Base-by-base conservation (phyloP, 2,329 filamentous ascomycete genomes). In the Pseudogymnoascus sp. region DNA sequence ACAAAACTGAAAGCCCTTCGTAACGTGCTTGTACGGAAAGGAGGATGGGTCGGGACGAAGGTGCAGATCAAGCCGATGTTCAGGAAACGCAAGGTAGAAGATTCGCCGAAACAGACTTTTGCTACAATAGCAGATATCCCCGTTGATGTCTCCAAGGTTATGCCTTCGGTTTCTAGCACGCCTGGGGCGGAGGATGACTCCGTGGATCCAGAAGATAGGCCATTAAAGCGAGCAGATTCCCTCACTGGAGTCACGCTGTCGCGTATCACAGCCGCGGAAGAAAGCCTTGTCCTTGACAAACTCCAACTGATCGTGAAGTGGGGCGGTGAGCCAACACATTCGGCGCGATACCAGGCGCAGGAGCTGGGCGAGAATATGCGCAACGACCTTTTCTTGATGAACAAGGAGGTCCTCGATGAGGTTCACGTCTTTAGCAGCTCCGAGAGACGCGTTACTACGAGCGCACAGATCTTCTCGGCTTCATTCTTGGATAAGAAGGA, bases 31-130 rank as follows among this genome's bases (percentile, higher is more conserved):
- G 86, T 90, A 42, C 95, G 94, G 76, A 99, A 99, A 74, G 92
- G 92, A 1, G 87, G 86, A 18, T 97, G 93, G 89, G 87, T 92
- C 3, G 94, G 94, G 0, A 99, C 94, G 1, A 99, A 99, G 74
- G 92, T 99, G 1, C 94, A 99, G 75, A 97, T 99, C 73, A 99
- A 99, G 75, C 94, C 94, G 8, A 96, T 99, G 92, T 99, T 99
- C 75, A 87, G 92, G 60, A 96, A 93, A 77, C 87, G 91, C 70
- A 90, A 86, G 70, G 83, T 86, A 2, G 84, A 89, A 59, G 84
- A 87, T 66, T 72, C 77, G 63, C 63, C 66, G 63, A 65, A 65
- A 36, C 39, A 63, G 35, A 62, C 58, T 7, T 36, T 59, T 15
- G 58, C 58, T 1, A 59, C 58, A 2, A 59, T 59, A 9, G 58